A percentile compares a stretch with the other conserved stretches of the same genome.
These are phyloP conservation scores for Spathaspora sp. DNA, from an alignment of 1,139 yeast genomes.

Conservation along the genomic window DNA sequence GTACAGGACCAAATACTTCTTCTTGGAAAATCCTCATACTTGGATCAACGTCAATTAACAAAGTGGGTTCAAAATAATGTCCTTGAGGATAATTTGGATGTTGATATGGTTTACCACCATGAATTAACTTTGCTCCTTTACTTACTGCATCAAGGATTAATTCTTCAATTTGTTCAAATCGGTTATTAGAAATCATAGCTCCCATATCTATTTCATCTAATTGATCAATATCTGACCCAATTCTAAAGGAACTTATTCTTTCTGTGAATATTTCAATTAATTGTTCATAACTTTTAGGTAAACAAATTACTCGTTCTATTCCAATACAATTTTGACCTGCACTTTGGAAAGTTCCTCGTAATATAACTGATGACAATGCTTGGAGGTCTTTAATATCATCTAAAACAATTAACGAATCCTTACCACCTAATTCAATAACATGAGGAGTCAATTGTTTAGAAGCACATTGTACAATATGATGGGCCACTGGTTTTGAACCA, in stretches of 20 bases:
- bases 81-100: conserved; percentile 97
- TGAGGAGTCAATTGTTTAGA: conserved; percentile 84
- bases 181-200: conserved; percentile 80
- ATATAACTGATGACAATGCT: conserved; percentile 72
- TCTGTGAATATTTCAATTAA: conserved; percentile 55
- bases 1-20: conserved; percentile 92
- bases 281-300: conserved; percentile 61
- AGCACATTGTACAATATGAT: conserved; percentile 79
- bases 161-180: conserved; percentile 65
- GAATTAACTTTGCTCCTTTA: conserved; percentile 75
- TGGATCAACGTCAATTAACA: conserved; percentile 75
- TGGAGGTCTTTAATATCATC: conserved; percentile 63
- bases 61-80: conserved; percentile 86
- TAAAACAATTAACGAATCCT: conserved; percentile 83
- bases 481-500: conserved; percentile 94
- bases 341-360: conserved; percentile 95
- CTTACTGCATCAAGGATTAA: conserved; percentile 71
- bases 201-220: conserved; percentile 92
- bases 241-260: conserved; percentile 60
- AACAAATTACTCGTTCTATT: conserved; percentile 85
- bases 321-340: conserved; percentile 98
- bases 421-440: conserved; percentile 94
- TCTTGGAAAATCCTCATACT: conserved; percentile 79
- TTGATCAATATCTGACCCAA: conserved; percentile 92
- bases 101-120: conserved; percentile 74